phyloP scores from a whole-genome alignment of 192 early-diverging fungal species.

The Spizellomyces sp. region DNA sequence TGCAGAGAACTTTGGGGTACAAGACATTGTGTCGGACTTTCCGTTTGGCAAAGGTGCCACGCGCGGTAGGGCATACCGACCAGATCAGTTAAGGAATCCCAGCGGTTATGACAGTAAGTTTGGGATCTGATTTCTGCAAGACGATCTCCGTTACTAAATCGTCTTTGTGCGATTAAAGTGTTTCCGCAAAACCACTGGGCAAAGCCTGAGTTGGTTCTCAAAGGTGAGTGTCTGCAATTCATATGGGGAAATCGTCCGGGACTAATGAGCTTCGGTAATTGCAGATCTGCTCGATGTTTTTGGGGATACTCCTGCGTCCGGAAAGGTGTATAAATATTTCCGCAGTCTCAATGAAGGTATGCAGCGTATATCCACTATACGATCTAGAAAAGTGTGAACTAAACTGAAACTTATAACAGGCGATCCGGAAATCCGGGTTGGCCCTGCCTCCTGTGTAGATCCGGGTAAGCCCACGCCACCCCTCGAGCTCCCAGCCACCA shows the following conservation, averaged over 20 bases:
- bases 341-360: not conserved
- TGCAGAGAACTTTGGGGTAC: not conserved
- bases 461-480: too few relatives aligned
- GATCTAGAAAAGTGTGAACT: too few relatives aligned
- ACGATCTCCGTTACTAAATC: not conserved
- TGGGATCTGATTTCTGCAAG: not conserved
- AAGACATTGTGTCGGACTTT: not conserved
- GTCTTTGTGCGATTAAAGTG: not conserved
- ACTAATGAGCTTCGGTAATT: not conserved
- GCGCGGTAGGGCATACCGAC: conserved; percentile 1
- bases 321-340: not conserved
- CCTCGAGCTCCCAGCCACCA: too few relatives aligned
- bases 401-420: too few relatives aligned
- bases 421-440: too few relatives aligned
- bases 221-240: conserved; percentile 1
- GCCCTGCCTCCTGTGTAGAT: too few relatives aligned
- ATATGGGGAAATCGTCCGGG: too few relatives aligned
- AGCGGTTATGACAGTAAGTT: conserved; percentile 11
- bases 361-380: not conserved
- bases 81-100: conserved; percentile 10
- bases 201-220: conserved; percentile 17
- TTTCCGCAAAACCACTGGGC: conserved; percentile 9
- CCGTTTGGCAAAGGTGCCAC: not conserved
- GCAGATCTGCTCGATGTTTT: not conserved
- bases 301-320: not conserved